These are phyloP conservation scores for Kandelia obovata DNA, from an alignment of 345 rosid genomes.

Conservation along the genomic window DNA sequence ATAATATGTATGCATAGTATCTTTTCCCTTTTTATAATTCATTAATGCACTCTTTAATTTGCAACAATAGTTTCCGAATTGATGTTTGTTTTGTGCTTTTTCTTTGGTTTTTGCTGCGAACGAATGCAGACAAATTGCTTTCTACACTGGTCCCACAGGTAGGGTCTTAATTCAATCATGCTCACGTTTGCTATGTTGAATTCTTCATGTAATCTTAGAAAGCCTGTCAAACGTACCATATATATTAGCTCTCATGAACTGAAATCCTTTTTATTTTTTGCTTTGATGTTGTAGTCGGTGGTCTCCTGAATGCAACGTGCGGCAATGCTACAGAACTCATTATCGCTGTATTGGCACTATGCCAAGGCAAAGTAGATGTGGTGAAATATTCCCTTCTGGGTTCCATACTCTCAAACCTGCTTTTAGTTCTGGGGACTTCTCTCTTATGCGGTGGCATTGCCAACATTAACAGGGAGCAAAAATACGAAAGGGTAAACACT, in stretches of 20 bases:
- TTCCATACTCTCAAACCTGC: constrained; percentile 79
- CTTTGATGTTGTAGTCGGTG: constrained; percentile 58
- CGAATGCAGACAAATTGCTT: constrained; percentile 74
- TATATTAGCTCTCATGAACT: neutral
- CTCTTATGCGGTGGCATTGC: constrained; percentile 87
- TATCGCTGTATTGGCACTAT: constrained; percentile 73
- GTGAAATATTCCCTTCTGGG: constrained; percentile 89
- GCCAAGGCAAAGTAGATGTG: constrained; percentile 52
- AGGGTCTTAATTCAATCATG: neutral
- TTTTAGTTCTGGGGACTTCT: constrained; percentile 84
- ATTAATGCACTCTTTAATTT: too few species aligned
- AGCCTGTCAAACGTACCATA: too few species aligned
- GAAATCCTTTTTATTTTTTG: neutral
- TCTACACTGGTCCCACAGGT: constrained; percentile 90
- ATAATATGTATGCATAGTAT: too few species aligned
- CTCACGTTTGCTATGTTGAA: too few species aligned
- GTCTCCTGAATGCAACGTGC: constrained; percentile 87
- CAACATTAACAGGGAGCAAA: constrained; percentile 60
- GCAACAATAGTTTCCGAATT: too few species aligned
- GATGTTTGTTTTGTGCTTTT: too few species aligned
- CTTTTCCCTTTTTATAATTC: too few species aligned
- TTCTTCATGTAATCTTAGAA: too few species aligned
- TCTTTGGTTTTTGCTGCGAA: neutral
- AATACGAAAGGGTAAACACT: constrained; percentile 64
- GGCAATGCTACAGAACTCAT: constrained; percentile 94